Conservation (phyloP, 345 rosid species). For the Leavenworthia alabamica region DNA sequence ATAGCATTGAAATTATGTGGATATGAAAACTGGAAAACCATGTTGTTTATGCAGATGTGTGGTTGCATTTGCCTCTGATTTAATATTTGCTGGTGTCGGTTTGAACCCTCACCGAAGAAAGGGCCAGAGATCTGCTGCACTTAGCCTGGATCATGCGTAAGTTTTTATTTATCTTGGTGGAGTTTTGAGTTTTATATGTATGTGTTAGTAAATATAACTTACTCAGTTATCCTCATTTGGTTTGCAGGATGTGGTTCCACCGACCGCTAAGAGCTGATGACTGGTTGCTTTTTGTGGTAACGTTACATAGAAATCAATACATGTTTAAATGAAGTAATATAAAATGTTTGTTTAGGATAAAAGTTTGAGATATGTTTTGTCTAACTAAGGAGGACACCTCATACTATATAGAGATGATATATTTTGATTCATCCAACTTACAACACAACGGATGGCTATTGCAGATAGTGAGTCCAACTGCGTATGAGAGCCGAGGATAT, state of each 20-base stretch:
- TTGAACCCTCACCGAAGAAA: constrained; percentile 79
- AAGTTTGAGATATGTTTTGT: no score
- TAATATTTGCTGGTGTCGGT: constrained; percentile 63
- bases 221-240: not conserved
- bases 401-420: no score
- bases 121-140: constrained; percentile 51
- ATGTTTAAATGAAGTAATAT: not conserved
- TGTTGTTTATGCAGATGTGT: constrained; percentile 62
- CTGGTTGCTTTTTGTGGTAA: constrained; percentile 83
- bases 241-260: constrained; percentile 89
- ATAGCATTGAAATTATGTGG: not conserved
- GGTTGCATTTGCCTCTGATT: constrained; percentile 86
- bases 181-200: not conserved
- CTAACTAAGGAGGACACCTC: no score
- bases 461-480: constrained; percentile 64
- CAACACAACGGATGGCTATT: not conserved
- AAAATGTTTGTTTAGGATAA: not conserved
- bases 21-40: not conserved
- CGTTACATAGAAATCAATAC: not conserved
- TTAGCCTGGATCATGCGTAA: constrained; percentile 95
- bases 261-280: constrained; percentile 79
- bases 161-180: constrained; percentile 18
- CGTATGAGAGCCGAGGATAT: constrained; percentile 62
- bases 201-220: not conserved
- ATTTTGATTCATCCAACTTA: not conserved